Evolutionary conservation across 495 filamentous ascomycete species (phyloP), one percentile per base, ranked within the genome.

Genomic region (Penicillium steckii): DNA sequence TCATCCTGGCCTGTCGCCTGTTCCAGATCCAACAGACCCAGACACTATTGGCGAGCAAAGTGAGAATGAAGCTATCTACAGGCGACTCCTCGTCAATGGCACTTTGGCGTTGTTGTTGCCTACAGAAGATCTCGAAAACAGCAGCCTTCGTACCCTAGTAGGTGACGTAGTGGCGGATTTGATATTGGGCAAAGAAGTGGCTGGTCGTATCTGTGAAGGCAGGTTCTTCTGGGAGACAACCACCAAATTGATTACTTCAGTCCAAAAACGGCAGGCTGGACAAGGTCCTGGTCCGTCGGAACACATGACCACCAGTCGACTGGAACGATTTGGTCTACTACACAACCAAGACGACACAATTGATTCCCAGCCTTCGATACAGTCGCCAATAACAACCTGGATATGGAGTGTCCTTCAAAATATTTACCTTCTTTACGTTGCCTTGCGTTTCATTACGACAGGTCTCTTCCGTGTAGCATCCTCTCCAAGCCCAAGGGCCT

Each of bases 101-200:
- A 78, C 87, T 38, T 72, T 98, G 38, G 86, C 90, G 4, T 73
- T 96, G 37, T 75, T 97, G 21, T 78, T 98, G 26, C 94, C 94
- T 4, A 94, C 89, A 15, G 92, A 97, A 64, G 92, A 97, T 59
- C 79, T 97, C 8, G 84, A 91, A 60, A 97, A 95, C 68, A 81
- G 76, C 42, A 95, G 90, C 64, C 72, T 97, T 60, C 83, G 88
- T 15, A 77, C 86, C 7, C 75, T 98, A 42, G 85, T 97, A 48
- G 81, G 84, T 33, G 91, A 97, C 67, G 82, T 97, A 22, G 72
- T 97, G 41, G 88, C 89, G 6, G 88, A 95, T 57, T 82, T 92
- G 66, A 87, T 97, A 17, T 71, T 98, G 33, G 88, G 88, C 17
- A 89, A 88, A 46, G 76, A 82, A 45, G 71, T 97, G 46, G 83